A percentile compares a stretch with the other conserved stretches of the same genome.
Conservation (phyloP, 179 eudicot species). For the Heliamphora pulchella region DNA sequence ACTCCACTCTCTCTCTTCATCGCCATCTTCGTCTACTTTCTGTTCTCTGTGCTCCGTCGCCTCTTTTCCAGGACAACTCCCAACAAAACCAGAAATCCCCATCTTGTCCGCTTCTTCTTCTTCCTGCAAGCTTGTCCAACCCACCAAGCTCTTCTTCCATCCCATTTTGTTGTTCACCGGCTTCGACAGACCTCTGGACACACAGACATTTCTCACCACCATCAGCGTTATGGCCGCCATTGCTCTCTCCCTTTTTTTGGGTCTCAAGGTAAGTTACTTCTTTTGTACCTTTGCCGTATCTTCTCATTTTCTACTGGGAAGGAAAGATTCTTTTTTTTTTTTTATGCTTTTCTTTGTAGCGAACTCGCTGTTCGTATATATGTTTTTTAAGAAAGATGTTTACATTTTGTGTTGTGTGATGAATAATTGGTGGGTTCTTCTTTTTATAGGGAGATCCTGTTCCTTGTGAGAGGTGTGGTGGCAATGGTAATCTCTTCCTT, state of each 20-base stretch:
- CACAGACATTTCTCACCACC: constrained; percentile 44
- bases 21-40: background rate
- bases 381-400: no score
- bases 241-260: constrained; percentile 45
- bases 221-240: constrained; percentile 59
- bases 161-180: constrained; percentile 19
- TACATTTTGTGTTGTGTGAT: background rate
- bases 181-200: constrained; percentile 32
- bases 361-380: no score
- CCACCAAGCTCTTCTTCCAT: constrained; percentile 15
- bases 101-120: constrained; percentile 8
- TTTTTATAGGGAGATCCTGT: constrained; percentile 93
- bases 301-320: no score
- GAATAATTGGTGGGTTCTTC: constrained; percentile 4
- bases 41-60: background rate
- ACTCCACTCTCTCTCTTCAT: constrained; percentile 10
- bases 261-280: background rate
- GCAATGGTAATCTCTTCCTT: constrained; percentile 54
- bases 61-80: constrained; percentile 12
- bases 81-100: constrained; percentile 17
- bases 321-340: background rate
- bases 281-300: no score
- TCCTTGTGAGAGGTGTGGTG: constrained; percentile 89
- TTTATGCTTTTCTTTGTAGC: background rate
- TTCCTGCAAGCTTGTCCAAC: constrained; percentile 12